phyloP scores from a whole-genome alignment of 257 asterid genomes.

The Coffea canephora region DNA sequence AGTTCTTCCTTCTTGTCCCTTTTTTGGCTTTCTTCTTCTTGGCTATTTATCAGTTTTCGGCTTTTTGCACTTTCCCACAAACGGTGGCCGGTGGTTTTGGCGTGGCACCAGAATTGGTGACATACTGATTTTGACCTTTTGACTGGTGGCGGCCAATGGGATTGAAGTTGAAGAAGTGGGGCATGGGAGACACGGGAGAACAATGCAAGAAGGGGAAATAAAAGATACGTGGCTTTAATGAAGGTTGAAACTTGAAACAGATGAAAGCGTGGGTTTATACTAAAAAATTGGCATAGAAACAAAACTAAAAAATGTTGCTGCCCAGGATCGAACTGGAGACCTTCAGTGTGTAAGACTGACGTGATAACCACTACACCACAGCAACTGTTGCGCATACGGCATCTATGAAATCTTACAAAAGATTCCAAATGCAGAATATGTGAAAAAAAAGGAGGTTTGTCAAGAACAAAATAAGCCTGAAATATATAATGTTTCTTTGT shows the following conservation, averaged over 20 bases:
- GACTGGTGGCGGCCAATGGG: too few species aligned
- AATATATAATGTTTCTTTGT: too few species aligned
- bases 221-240: neutral
- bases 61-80: neutral
- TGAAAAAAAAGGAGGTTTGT: too few species aligned
- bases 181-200: too few species aligned
- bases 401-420: too few species aligned
- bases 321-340: constrained; percentile 72
- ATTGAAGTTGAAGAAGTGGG: neutral
- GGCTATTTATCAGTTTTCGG: neutral
- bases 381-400: too few species aligned
- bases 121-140: neutral
- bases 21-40: neutral
- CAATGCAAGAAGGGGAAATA: neutral
- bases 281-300: neutral
- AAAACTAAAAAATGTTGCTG: neutral
- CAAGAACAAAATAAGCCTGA: too few species aligned
- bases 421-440: too few species aligned
- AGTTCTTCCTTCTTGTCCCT: neutral
- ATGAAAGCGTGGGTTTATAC: neutral
- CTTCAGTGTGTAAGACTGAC: constrained; percentile 99
- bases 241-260: neutral
- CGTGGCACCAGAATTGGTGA: too few species aligned
- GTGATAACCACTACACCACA: constrained; percentile 99
- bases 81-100: neutral